Evolutionary conservation across 2,329 filamentous ascomycete species (phyloP).

Genomic region (Chrysoporthe deuterocubensis): DNA sequence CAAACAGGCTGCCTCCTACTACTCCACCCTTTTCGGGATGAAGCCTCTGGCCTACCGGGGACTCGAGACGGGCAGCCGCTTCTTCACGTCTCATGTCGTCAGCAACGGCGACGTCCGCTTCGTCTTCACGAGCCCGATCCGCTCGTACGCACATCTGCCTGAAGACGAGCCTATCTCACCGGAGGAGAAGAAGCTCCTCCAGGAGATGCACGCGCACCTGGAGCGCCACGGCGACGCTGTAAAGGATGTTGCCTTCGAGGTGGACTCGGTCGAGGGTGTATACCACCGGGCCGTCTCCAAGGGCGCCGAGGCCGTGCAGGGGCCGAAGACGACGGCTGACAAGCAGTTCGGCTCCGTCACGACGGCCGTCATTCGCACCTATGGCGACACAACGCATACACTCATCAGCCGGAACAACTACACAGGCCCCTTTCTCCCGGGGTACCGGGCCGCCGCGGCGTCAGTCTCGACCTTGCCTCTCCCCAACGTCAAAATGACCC

Average conservation of each 20-base stretch:
- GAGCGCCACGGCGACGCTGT: slow-evolving; percentile 91
- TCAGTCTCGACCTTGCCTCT: slow-evolving; percentile 48
- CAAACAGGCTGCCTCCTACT: slow-evolving; percentile 91
- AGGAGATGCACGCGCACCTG: slow-evolving; percentile 80
- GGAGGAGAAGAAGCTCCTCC: slow-evolving; percentile 68
- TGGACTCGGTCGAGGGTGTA: slow-evolving; percentile 83
- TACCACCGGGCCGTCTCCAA: slow-evolving; percentile 73
- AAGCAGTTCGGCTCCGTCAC: slow-evolving; percentile 68
- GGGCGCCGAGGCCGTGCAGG: slow-evolving; percentile 65
- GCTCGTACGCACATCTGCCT: slow-evolving; percentile 60
- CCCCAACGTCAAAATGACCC: slow-evolving; percentile 68
- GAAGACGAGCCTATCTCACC: slow-evolving; percentile 63
- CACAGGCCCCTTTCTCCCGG: slow-evolving; percentile 78
- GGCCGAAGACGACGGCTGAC: slow-evolving; percentile 60
- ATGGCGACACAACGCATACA: slow-evolving; percentile 94
- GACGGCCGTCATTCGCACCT: slow-evolving; percentile 83
- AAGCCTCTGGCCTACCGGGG: slow-evolving; percentile 80
- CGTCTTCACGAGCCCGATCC: slow-evolving; percentile 81
- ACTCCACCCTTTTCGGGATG: slow-evolving; percentile 87
- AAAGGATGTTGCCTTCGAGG: slow-evolving; percentile 94
- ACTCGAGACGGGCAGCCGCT: slow-evolving; percentile 83
- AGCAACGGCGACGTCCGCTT: slow-evolving; percentile 78
- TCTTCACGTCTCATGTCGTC: slow-evolving; percentile 82
- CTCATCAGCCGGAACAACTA: slow-evolving; percentile 77
- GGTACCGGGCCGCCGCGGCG: slow-evolving; percentile 65